phyloP scores from a whole-genome alignment of 257 asterid species.

The Solanum peruvianum region DNA sequence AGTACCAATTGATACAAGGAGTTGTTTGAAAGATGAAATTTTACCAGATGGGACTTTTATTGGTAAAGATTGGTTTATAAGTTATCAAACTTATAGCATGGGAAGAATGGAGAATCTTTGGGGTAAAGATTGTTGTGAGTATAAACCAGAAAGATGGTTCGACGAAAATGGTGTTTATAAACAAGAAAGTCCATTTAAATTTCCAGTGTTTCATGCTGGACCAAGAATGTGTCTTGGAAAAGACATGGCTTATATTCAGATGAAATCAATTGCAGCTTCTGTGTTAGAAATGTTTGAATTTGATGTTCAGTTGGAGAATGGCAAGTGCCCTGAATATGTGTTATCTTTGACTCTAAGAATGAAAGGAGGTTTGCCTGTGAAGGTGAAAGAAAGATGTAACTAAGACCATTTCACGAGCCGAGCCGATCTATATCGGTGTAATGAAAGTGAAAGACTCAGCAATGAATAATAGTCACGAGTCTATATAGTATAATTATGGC shows the following conservation, averaged over 20 bases:
- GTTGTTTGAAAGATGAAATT: slow-evolving; percentile 39
- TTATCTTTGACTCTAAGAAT: slow-evolving; percentile 72
- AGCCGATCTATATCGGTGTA: neutral
- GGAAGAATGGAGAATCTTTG: slow-evolving; percentile 79
- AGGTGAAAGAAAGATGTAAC: slow-evolving; percentile 35
- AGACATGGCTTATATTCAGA: slow-evolving; percentile 90
- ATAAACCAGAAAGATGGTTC: slow-evolving; percentile 83
- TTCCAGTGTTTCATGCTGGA: slow-evolving; percentile 78
- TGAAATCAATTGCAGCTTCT: slow-evolving; percentile 76
- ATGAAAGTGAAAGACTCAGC: neutral
- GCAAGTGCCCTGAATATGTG: slow-evolving; percentile 41
- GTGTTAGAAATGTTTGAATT: slow-evolving; percentile 53
- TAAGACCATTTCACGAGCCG: neutral
- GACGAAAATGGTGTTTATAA: slow-evolving; percentile 61
- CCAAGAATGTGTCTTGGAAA: slow-evolving; percentile 86
- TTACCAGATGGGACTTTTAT: slow-evolving; percentile 80
- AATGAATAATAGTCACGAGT: neutral
- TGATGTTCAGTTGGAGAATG: slow-evolving; percentile 43
- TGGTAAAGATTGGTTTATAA: slow-evolving; percentile 50
- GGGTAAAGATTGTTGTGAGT: slow-evolving; percentile 75
- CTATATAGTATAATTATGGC: neutral
- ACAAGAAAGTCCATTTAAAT: slow-evolving; percentile 53
- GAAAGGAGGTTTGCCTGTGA: slow-evolving; percentile 66
- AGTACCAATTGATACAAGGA: slow-evolving; percentile 58
- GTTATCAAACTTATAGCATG: slow-evolving; percentile 62